Percentiles rank a stretch among this genome's conserved stretches.
phyloP scores from a whole-genome alignment of 257 asterid species.

The Primulina huaijiensis region DNA sequence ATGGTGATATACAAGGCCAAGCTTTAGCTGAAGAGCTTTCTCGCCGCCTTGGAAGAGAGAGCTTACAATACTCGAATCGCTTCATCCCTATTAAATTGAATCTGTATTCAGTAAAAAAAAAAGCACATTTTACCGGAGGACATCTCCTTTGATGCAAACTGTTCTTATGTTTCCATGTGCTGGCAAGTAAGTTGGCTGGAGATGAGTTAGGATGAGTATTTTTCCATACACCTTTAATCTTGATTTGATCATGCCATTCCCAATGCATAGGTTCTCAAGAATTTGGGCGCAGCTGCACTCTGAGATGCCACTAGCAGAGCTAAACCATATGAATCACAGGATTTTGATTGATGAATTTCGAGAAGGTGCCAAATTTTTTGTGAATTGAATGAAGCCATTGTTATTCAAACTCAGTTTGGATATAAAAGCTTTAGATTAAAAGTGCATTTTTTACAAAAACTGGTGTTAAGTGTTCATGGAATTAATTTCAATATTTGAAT shows the following conservation, averaged over 20 bases:
- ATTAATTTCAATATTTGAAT: too few relatives aligned
- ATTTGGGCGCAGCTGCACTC: too few relatives aligned
- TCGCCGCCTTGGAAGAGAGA: conserved; percentile 74
- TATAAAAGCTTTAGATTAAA: too few relatives aligned
- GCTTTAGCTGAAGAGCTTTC: conserved; percentile 78
- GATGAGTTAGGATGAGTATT: conserved; percentile 34
- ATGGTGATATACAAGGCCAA: conserved; percentile 66
- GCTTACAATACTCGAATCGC: conserved; percentile 34
- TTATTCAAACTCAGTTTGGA: too few relatives aligned
- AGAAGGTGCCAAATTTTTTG: not conserved
- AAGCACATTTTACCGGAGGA: too few relatives aligned
- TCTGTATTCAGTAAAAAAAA: not conserved
- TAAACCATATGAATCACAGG: conserved; percentile 34
- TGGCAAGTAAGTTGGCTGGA: conserved; percentile 63
- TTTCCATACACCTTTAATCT: not conserved
- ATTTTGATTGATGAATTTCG: conserved; percentile 11
- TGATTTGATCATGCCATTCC: conserved; percentile 7
- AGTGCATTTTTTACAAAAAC: too few relatives aligned
- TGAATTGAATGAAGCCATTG: too few relatives aligned
- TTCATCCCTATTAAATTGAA: not conserved
- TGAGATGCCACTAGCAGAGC: too few relatives aligned
- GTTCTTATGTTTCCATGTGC: conserved; percentile 40
- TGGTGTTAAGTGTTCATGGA: too few relatives aligned
- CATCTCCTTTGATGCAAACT: not conserved
- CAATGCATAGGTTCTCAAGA: too few relatives aligned